Conservation (phyloP, 225 moss, liverwort and hornwort genomes). For the Pseudisothecium myosuroides region DNA sequence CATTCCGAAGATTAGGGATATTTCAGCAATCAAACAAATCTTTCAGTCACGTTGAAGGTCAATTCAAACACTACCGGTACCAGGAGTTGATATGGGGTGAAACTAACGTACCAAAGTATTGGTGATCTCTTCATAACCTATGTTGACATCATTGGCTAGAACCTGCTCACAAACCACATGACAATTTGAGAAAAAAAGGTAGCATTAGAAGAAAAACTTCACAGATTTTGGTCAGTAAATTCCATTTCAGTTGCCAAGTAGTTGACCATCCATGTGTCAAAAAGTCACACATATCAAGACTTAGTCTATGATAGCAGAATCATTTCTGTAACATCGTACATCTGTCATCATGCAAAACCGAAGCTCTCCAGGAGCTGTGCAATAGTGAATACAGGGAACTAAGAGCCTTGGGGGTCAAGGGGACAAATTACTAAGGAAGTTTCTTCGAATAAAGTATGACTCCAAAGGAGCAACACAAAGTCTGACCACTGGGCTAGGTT, state of each 20-base stretch:
- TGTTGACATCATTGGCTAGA: conserved; percentile 92
- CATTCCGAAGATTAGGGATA: neutral
- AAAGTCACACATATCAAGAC: neutral
- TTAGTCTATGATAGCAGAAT: neutral
- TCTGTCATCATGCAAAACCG: neutral
- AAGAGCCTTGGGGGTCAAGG: neutral
- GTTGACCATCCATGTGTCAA: neutral
- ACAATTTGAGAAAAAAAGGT: neutral
- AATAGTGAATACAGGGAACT: neutral
- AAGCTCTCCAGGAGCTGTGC: neutral
- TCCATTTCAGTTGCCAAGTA: neutral
- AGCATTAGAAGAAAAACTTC: neutral
- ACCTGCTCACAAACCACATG: conserved; percentile 40
- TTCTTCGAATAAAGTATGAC: neutral
- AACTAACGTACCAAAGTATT: conserved; percentile 49
- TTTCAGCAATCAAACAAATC: neutral
- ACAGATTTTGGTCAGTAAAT: neutral
- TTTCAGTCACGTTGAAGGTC: neutral
- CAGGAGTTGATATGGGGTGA: neutral
- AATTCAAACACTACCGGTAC: neutral
- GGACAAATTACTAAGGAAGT: neutral
- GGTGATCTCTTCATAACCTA: conserved; percentile 96
- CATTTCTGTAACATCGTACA: neutral
- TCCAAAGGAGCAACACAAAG: neutral
- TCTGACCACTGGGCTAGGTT: neutral